Percentiles rank a stretch among this genome's conserved stretches.
phyloP scores from a whole-genome alignment of 345 rosid genomes.

The Camelina laxa region DNA sequence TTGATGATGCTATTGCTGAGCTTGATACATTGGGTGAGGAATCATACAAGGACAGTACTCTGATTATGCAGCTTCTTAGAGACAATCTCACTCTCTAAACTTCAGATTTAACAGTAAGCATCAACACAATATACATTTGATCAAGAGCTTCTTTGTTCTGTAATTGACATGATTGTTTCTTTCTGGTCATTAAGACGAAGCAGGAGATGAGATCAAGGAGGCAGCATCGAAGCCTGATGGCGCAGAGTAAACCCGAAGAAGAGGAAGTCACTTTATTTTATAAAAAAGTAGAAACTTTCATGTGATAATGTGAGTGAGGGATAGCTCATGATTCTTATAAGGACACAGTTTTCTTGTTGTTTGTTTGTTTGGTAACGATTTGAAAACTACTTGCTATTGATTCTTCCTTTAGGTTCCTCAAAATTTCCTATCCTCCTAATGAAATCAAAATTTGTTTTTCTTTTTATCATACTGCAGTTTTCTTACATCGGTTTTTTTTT shows the following conservation, averaged over 20 bases:
- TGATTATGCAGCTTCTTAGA: slow-evolving; percentile 78
- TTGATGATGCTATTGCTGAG: slow-evolving; percentile 79
- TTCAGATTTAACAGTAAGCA: slow-evolving; percentile 51
- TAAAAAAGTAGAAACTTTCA: slow-evolving; percentile 31
- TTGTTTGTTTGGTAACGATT: slow-evolving; percentile 63
- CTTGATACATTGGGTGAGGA: slow-evolving; percentile 73
- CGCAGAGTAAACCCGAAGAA: slow-evolving; percentile 25
- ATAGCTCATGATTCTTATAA: slow-evolving; percentile 68
- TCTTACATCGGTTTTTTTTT: not conserved
- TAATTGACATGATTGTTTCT: slow-evolving; percentile 11
- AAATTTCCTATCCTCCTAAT: not conserved
- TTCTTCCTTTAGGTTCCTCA: not conserved
- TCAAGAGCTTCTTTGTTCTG: not conserved
- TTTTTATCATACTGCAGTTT: not conserved
- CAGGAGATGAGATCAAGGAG: slow-evolving; percentile 49
- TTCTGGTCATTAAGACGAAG: slow-evolving; percentile 37
- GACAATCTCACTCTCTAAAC: slow-evolving; percentile 83
- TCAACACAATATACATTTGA: not conserved
- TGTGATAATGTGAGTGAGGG: slow-evolving; percentile 62
- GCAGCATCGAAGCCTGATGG: slow-evolving; percentile 38
- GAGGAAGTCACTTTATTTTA: slow-evolving; percentile 24
- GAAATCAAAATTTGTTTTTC: not conserved
- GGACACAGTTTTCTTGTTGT: slow-evolving; percentile 57
- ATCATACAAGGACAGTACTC: slow-evolving; percentile 80
- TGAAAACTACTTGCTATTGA: slow-evolving; percentile 28